Base-by-base conservation (phyloP, 257 asterid genomes). In the Penstemon eatonii region DNA sequence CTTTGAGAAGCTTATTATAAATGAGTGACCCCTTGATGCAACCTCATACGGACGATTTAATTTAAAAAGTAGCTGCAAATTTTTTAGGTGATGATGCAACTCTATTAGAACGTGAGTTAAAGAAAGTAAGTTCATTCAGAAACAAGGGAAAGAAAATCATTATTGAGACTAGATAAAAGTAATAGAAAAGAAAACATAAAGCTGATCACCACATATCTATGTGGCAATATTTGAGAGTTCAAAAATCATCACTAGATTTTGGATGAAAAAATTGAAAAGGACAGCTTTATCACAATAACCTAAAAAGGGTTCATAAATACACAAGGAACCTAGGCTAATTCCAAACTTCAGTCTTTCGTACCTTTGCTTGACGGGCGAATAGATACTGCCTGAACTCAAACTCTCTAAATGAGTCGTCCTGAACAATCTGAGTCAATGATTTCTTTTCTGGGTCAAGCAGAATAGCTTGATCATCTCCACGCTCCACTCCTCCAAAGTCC, bases 301-400 rank as follows among this genome's bases (percentile, higher is more conserved):
- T 44, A 54, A 45, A 40, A 43, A 52, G 55, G 19, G 56, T 18
- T 63, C 64, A 71, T 64, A 66, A 56, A 73, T 62, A 41, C 62
- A 75, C 50, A 69, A 68, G 68, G 62, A 78, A 79, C 76, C 75
- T 25, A 76, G 53, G 66, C 58, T 70, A 70, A 56, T 55, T 43
- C 68, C 56, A 46, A 64, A 13, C 76, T 65, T 68, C 63, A 11
- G 60, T 33, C 71, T 18, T 78, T 67, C 87, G 58, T 76, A 94
- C 99, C 97, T 91, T 91, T 66, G 96, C 95, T 82, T 94, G 96
- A 80, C 97, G 89, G 82, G 96, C 86, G 86, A 94, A 94, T 71
- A 94, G 84, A 81, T 94, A 94, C 84, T 94, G 99, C 82, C 95
- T 83, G 90, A 94, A 94, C 76, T 94, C 97, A 68, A 91, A 94